A percentile compares a stretch with the other conserved stretches of the same genome.
These are phyloP conservation scores for Hanseniaspora meyeri DNA, from an alignment of 805 yeast species.

Conservation along the genomic window DNA sequence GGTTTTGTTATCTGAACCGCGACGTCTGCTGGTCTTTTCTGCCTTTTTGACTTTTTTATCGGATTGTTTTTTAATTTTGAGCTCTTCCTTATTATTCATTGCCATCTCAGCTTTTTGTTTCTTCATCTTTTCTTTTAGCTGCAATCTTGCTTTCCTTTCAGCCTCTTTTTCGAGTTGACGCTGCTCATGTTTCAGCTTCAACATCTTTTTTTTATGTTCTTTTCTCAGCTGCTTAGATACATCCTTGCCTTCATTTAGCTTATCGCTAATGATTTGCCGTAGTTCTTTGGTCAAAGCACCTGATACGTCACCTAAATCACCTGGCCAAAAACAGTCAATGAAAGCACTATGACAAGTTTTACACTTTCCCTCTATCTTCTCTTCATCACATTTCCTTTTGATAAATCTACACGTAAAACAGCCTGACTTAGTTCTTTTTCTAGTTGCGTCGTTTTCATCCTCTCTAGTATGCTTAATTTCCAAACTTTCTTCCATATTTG, in stretches of 20 bases:
- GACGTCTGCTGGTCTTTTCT: background rate
- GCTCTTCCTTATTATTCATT: background rate
- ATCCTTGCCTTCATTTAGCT: slow-evolving; percentile 14
- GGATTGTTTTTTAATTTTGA: background rate
- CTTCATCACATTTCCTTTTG: slow-evolving; percentile 20
- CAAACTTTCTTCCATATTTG: background rate
- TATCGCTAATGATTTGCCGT: slow-evolving; percentile 14
- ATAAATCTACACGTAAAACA: slow-evolving; percentile 19
- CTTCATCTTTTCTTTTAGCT: background rate
- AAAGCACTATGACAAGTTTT: slow-evolving; percentile 15
- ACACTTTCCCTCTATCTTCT: slow-evolving; percentile 16
- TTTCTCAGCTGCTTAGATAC: background rate
- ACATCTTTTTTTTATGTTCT: background rate
- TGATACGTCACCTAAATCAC: slow-evolving; percentile 8
- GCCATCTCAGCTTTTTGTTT: background rate
- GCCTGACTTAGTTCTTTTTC: slow-evolving; percentile 16
- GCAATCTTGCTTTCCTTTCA: background rate
- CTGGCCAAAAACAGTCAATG: slow-evolving; percentile 19
- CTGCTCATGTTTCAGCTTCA: background rate
- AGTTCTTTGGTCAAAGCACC: slow-evolving; percentile 18
- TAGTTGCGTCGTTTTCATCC: slow-evolving; percentile 9
- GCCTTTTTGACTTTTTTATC: background rate
- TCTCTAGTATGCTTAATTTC: background rate
- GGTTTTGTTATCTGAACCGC: background rate
- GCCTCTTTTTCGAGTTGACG: background rate